Percentiles rank a stretch among this genome's conserved stretches.
Conservation (phyloP, 192 early-diverging fungal genomes). For the Piromyces finnis region DNA sequence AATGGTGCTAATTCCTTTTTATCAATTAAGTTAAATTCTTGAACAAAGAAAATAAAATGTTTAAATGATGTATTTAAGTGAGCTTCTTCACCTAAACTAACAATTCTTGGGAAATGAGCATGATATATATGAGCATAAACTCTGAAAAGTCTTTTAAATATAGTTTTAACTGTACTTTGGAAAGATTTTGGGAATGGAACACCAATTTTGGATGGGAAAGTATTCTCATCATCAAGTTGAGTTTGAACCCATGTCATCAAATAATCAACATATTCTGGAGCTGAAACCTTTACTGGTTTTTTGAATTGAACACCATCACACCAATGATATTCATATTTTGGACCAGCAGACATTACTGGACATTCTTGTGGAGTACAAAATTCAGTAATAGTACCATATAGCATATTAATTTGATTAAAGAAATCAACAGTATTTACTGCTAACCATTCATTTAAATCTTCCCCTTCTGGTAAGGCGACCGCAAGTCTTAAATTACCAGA, state of each 20-base stretch:
- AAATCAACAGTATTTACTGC: constrained; percentile 89
- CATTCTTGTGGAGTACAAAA: constrained; percentile 79
- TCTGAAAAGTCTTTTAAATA: constrained; percentile 73
- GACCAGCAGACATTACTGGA: constrained; percentile 80
- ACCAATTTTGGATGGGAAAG: constrained; percentile 72
- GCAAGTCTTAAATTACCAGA: constrained; percentile 58
- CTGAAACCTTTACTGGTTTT: constrained; percentile 72
- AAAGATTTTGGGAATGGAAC: constrained; percentile 60
- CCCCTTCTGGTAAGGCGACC: constrained; percentile 70
- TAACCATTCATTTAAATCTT: constrained; percentile 80
- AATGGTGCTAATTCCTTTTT: constrained; percentile 31
- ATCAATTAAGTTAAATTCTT: constrained; percentile 66
- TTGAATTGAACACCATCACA: constrained; percentile 62
- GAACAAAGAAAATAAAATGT: constrained; percentile 81
- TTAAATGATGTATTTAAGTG: constrained; percentile 88
- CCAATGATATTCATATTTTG: constrained; percentile 73
- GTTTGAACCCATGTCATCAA: constrained; percentile 60
- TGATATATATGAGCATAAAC: constrained; percentile 91
- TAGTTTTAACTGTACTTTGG: constrained; percentile 39
- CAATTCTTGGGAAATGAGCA: constrained; percentile 59
- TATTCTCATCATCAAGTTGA: constrained; percentile 65
- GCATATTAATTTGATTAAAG: constrained; percentile 90
- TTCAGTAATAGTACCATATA: constrained; percentile 66
- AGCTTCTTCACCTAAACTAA: constrained; percentile 61
- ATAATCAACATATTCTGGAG: constrained; percentile 75